Percentiles rank a stretch among this genome's conserved stretches.
Evolutionary conservation across 2,329 filamentous ascomycete species (phyloP).

Genomic region (Neospermospora avenae): DNA sequence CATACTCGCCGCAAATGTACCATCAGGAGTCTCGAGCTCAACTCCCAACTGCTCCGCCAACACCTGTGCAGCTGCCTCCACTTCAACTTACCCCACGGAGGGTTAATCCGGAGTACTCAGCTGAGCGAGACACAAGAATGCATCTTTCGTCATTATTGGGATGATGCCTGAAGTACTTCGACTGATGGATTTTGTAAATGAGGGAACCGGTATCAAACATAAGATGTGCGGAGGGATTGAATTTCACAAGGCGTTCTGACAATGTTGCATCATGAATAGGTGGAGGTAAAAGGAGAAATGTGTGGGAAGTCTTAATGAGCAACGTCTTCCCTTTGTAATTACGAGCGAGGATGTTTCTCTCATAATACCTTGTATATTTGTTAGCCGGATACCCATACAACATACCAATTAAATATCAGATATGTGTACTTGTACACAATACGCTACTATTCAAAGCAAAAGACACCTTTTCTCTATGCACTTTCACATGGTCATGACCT

Average conservation of each 20-base stretch:
- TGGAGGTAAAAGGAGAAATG: neutral
- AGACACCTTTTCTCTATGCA: too few relatives aligned
- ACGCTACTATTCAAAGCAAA: too few relatives aligned
- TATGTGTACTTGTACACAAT: neutral
- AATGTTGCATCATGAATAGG: neutral
- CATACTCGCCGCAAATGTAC: slow-evolving; percentile 21
- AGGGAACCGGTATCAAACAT: neutral
- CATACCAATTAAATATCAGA: neutral
- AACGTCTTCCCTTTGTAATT: slow-evolving; percentile 5
- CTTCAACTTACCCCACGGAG: slow-evolving; percentile 21
- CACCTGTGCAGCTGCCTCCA: slow-evolving; percentile 34
- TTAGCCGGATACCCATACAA: slow-evolving; percentile 1
- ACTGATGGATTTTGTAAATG: neutral
- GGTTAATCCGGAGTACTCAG: slow-evolving; percentile 13
- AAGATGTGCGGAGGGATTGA: too few relatives aligned
- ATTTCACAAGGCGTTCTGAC: neutral
- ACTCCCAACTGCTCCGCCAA: slow-evolving; percentile 30
- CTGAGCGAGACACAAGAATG: slow-evolving; percentile 34
- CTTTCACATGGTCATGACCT: too few relatives aligned
- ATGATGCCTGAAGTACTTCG: neutral
- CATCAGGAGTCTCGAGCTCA: slow-evolving; percentile 22
- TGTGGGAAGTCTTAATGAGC: neutral
- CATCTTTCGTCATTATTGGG: slow-evolving; percentile 32
- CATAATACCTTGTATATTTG: slow-evolving; percentile 7
- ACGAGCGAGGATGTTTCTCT: neutral